These are phyloP conservation scores for Aureobasidium sp. DNA, from an alignment of 2,329 filamentous ascomycete species.

Conservation along the genomic window DNA sequence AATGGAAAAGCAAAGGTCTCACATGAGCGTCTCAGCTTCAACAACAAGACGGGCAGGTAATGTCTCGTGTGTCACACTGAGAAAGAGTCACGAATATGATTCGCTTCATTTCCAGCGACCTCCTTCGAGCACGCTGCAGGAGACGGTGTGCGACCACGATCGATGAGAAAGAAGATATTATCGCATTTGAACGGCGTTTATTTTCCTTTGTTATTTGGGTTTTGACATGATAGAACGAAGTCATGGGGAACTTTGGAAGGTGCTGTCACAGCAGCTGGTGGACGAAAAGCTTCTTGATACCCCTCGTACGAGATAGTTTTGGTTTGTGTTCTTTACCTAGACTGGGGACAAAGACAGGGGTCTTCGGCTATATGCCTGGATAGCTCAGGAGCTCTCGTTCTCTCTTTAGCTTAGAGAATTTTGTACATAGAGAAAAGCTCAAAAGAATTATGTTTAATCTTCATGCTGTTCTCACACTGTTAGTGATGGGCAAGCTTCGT, in stretches of 20 bases:
- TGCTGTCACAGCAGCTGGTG: background rate
- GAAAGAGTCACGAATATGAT: background rate
- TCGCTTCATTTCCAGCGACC: background rate
- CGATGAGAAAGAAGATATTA: background rate
- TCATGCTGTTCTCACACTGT: background rate
- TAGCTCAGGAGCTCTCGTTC: background rate
- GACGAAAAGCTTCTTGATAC: background rate
- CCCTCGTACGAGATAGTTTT: background rate
- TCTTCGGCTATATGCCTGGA: background rate
- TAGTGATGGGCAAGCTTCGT: too few species aligned
- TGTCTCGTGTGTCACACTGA: background rate
- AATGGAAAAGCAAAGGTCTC: conserved; percentile 9
- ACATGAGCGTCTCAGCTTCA: conserved; percentile 8
- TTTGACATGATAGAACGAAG: conserved; percentile 9
- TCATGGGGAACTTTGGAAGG: background rate
- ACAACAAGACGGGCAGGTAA: conserved; percentile 10
- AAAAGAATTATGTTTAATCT: background rate
- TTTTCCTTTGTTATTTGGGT: background rate
- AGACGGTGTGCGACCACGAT: background rate
- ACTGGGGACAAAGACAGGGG: background rate
- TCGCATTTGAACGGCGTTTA: conserved; percentile 2
- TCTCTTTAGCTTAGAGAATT: background rate
- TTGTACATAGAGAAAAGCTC: conserved; percentile 9
- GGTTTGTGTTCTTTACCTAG: background rate
- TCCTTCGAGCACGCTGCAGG: background rate